Conservation (phyloP, 176 grass and related monocot genomes). For the Musa beccarii region DNA sequence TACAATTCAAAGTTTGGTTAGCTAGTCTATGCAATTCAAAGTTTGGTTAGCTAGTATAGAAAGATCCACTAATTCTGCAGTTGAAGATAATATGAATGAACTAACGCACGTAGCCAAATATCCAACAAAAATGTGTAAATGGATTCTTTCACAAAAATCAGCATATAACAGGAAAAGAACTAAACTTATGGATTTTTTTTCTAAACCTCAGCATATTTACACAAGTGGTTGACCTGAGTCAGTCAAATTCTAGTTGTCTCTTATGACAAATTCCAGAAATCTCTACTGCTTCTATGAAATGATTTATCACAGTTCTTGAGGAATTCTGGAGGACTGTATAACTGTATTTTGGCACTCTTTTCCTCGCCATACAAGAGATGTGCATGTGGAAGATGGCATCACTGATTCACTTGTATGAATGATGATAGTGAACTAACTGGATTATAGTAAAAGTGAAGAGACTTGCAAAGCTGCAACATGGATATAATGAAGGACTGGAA, state of each 20-base stretch:
- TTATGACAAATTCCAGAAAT: not conserved
- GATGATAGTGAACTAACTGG: too few species aligned
- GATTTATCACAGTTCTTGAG: not conserved
- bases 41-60: not conserved
- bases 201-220: too few species aligned
- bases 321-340: not conserved
- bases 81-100: not conserved
- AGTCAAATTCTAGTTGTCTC: not conserved
- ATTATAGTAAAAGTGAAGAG: too few species aligned
- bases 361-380: not conserved
- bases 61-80: not conserved
- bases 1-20: not conserved
- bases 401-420: too few species aligned
- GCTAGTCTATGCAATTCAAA: not conserved
- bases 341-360: not conserved
- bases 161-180: too few species aligned
- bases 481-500: too few species aligned
- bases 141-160: too few species aligned
- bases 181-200: too few species aligned
- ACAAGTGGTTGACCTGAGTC: not conserved
- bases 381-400: too few species aligned
- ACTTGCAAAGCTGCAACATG: too few species aligned
- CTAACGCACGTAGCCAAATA: too few species aligned
- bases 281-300: not conserved
- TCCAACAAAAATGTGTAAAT: too few species aligned